These are phyloP conservation scores for Cocos nucifera DNA, from an alignment of 176 grass and related monocot genomes.

Conservation along the genomic window DNA sequence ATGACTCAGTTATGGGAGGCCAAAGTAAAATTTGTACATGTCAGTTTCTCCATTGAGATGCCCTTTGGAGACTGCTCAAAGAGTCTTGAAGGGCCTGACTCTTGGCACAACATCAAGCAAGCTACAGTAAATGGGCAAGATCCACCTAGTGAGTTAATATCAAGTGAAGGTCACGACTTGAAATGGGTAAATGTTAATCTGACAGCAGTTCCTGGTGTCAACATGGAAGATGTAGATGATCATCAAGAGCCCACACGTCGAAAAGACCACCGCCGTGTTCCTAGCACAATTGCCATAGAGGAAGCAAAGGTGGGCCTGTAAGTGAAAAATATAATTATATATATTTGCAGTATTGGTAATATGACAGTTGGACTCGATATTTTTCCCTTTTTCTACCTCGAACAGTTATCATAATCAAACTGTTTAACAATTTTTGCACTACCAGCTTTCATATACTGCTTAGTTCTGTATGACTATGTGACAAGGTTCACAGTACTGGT, in stretches of 20 bases:
- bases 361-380: neutral
- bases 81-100: constrained; percentile 40
- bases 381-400: neutral
- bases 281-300: constrained; percentile 97
- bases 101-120: constrained; percentile 16
- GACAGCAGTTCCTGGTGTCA: constrained; percentile 78
- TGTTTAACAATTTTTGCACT: too few relatives aligned
- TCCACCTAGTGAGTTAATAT: constrained; percentile 17
- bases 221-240: constrained; percentile 87
- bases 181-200: constrained; percentile 87
- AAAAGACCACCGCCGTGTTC: constrained; percentile 90
- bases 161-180: constrained; percentile 34
- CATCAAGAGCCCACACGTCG: constrained; percentile 53
- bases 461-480: too few relatives aligned
- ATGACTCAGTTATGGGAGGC: constrained; percentile 94
- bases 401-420: too few relatives aligned
- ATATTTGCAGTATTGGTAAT: neutral
- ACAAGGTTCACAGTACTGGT: too few relatives aligned
- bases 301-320: constrained; percentile 80
- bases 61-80: constrained; percentile 46
- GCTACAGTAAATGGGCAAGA: constrained; percentile 21
- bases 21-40: constrained; percentile 89
- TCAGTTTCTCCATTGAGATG: constrained; percentile 85
- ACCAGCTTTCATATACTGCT: too few relatives aligned
- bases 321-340: constrained; percentile 5